Base-by-base conservation (phyloP, 2,329 filamentous ascomycete species). In the Phaeosphaeriaceae sp. region DNA sequence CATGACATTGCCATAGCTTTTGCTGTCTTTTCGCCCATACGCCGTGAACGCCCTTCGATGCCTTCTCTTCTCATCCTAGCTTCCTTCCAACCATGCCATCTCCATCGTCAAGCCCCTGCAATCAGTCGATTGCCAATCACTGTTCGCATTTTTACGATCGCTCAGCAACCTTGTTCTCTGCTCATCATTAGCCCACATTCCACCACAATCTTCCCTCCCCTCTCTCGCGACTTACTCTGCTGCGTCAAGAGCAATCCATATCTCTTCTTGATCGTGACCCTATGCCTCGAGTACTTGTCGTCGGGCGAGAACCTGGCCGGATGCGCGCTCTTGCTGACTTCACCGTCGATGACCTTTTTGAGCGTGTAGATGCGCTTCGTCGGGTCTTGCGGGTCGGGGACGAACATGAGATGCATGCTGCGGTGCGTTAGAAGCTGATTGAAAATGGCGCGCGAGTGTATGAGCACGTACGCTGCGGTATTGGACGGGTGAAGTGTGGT, bases 221-320 rank as follows among this genome's bases (percentile, higher is more conserved):
- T 9, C 13, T 15, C 20, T 15, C 41, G 6, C 27, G 15, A 73
- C 67, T 51, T 82, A 79, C 86, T 84, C 78, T 88, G 90, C 85
- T 96, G 92, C 53, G 91, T 95, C 78, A 97, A 82, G 62, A 98
- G 87, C 64, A 97, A 85, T 49, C 90, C 90, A 76, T 96, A 98
- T 75, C 95, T 87, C 84, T 91, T 93, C 89, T 97, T 97, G 73
- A 98, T 85, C 20, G 93, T 96, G 50, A 98, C 93, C 70, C 95
- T 89, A 83, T 98, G 94, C 76, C 87, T 84, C 74, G 93, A 97
- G 86, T 96, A 98, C 85, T 97, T 97, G 85, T 99, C 95, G 82
- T 99, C 95, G 64, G 95, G 95, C 48, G 92, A 97, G 85, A 98
- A 99, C 69, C 95, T 87, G 45, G 95, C 95, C 48, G 95, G 94